These are phyloP conservation scores for Cordyceps farinosa DNA, from an alignment of 2,329 filamentous ascomycete species.

Conservation along the genomic window DNA sequence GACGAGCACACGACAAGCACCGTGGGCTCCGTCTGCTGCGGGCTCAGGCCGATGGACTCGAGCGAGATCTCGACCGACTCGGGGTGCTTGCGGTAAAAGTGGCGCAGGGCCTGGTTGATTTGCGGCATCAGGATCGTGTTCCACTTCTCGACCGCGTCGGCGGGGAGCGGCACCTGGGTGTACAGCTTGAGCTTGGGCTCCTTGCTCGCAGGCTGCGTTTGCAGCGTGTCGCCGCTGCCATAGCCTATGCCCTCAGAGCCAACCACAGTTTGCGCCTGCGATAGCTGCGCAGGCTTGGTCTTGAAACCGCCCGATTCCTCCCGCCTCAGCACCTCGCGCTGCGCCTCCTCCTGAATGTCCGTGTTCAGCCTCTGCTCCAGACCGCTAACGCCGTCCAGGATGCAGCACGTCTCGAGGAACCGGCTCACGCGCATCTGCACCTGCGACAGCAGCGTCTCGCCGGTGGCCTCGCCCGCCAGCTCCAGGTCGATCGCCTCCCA, in stretches of 20 bases:
- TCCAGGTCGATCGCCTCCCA: slow-evolving; percentile 67
- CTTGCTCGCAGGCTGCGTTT: background rate
- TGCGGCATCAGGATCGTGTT: slow-evolving; percentile 68
- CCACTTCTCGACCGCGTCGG: slow-evolving; percentile 67
- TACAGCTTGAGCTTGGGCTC: slow-evolving; percentile 53
- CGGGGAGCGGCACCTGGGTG: slow-evolving; percentile 54
- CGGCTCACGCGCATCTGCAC: slow-evolving; percentile 54
- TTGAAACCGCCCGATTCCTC: background rate
- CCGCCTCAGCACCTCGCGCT: background rate
- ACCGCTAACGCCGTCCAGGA: slow-evolving; percentile 56
- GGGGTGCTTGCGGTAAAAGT: slow-evolving; percentile 68
- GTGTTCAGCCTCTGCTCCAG: slow-evolving; percentile 52
- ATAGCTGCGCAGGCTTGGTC: background rate
- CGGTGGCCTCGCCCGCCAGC: slow-evolving; percentile 42
- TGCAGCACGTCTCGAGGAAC: slow-evolving; percentile 58
- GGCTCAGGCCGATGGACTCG: slow-evolving; percentile 67
- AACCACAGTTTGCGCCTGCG: background rate
- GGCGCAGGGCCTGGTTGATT: slow-evolving; percentile 66
- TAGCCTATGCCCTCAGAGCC: background rate
- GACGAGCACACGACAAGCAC: slow-evolving; percentile 76
- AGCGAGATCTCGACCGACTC: slow-evolving; percentile 78
- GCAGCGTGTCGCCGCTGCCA: background rate
- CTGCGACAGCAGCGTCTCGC: slow-evolving; percentile 50
- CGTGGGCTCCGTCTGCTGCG: slow-evolving; percentile 64
- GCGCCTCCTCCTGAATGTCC: slow-evolving; percentile 37